Evolutionary conservation across 2,329 filamentous ascomycete species (phyloP), one percentile per base, ranked within the genome.

Genomic region (Nemania sp.): DNA sequence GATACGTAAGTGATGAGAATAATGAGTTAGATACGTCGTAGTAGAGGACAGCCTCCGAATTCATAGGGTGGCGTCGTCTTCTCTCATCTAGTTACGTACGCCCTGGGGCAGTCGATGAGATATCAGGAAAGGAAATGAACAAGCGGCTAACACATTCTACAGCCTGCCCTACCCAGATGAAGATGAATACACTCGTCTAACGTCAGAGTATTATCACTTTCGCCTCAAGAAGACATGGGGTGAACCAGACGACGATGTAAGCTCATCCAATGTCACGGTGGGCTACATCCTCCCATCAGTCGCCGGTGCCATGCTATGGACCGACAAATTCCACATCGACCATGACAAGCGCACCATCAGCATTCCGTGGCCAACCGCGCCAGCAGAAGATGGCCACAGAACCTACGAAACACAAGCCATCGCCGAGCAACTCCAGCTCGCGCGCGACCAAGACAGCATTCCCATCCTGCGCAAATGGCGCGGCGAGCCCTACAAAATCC

Each of bases 381-480:
- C 56, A 26, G 13, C 41, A 43, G 56, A 18, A 38, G 51, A 53
- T 18, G 26, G 18, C 18, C 51, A 32, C 26, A 38, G 35, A 24
- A 11, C 11, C 18, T 55, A 55, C 32, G 56, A 59, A 26, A 59
- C 56, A 26, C 24, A 26, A 6, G 56, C 43, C 4, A 49, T 59
- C 56, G 56, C 41, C 18, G 56, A 59, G 20, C 41, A 49, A n/a
- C 41, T 59, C n/a, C 4, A 22, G 18, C 41, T 49, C n/a, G 56
- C 56, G 56, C 56, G 56, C 26, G 47, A 41, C 8, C 18, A 29
- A 8, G 57, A 61, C 29, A 35, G 47, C 27, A 27, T 61, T 47
- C 32, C 45, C 3, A 61, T 61, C n/a, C 13, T 61, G 29, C 57
- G 57, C 45, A 61, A 61, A 47, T 61, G 58, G 58, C 58, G 47